Evolutionary conservation across 768 basidiomycete genomes (phyloP), one percentile per base, ranked within the genome.

Genomic region (Imleria badia): DNA sequence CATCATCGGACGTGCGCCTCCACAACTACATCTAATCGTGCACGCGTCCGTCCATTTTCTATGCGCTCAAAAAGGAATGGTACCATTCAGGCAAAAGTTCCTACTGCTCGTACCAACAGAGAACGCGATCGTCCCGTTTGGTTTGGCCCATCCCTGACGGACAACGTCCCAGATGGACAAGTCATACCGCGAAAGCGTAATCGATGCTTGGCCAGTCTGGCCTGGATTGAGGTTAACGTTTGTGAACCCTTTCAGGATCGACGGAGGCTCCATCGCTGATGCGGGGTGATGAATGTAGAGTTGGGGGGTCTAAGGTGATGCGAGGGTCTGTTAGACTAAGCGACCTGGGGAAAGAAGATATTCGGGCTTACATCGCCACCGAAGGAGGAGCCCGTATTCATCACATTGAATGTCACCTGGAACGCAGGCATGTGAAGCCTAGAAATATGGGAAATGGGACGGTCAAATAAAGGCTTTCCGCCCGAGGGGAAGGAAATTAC

Each of bases 121-220:
- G 46, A 94, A 77, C 20, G 72, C 72, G 62, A 89, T 84, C 39
- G 66, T 75, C 2, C 89, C 91, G 2, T 70, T 62, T 1, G 91
- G 90, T 59, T 80, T 82, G 56, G 75, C 74, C 91, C 92, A 94
- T 3, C 86, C 83, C 68, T 94, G 91, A 23, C 76, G 74, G 11
- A 70, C 78, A 2, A 79, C 81, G 67, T 93, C 88, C 92, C 90
- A 93, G 51, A 89, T 78, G 20, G 83, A 86, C 60, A 90, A 61
- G 59, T 88, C 85, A 60, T 89, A 84, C 34, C 86, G 76, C 14
- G 87, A 84, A 31, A 91, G 73, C 9, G 75, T 78, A 60, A 91
- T 77, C 7, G 73, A 77, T 2, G 84, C 82, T 9, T 56, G 67
- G 53, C 67, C 67, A 23, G 65, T 76, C 63, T 84, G 67, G 2